Conservation (phyloP, 2,329 filamentous ascomycete genomes). For the Phaeosphaeria sp. region DNA sequence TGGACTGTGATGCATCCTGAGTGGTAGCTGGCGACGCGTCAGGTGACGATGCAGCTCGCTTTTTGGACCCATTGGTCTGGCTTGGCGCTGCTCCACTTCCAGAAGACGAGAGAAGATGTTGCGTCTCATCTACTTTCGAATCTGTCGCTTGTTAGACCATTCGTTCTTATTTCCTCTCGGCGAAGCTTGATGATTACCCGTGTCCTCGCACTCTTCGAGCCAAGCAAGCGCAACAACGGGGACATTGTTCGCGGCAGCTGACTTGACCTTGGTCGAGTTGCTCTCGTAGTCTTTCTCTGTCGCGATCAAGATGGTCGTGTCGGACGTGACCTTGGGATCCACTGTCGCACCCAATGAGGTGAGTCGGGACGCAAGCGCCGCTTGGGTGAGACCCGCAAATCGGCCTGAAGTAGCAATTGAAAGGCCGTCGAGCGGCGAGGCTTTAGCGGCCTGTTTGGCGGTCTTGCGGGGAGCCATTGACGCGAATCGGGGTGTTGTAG, state of each 20-base stretch:
- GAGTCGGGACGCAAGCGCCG: slow-evolving; percentile 56
- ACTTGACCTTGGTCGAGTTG: slow-evolving; percentile 59
- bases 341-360: slow-evolving; percentile 59
- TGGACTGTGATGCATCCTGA: slow-evolving; percentile 17
- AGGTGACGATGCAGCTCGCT: slow-evolving; percentile 40
- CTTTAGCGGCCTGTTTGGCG: slow-evolving; percentile 22
- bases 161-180: neutral
- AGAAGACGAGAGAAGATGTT: slow-evolving; percentile 42
- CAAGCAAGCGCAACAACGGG: slow-evolving; percentile 67
- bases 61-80: slow-evolving; percentile 34
- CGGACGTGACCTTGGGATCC: slow-evolving; percentile 56
- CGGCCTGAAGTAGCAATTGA: slow-evolving; percentile 67
- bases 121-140: slow-evolving; percentile 47
- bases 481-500: neutral
- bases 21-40: slow-evolving; percentile 16
- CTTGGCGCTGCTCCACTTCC: slow-evolving; percentile 9
- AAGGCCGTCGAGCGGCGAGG: slow-evolving; percentile 55
- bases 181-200: slow-evolving; percentile 34
- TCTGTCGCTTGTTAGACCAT: slow-evolving; percentile 8
- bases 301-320: slow-evolving; percentile 65
- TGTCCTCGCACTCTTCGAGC: slow-evolving; percentile 63
- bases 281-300: slow-evolving; percentile 61
- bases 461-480: slow-evolving; percentile 32
- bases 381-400: slow-evolving; percentile 63
- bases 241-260: slow-evolving; percentile 57